A percentile compares a stretch with the other conserved stretches of the same genome.
These are phyloP conservation scores for Lavandula angustifolia DNA, from an alignment of 257 asterid genomes.

Conservation along the genomic window DNA sequence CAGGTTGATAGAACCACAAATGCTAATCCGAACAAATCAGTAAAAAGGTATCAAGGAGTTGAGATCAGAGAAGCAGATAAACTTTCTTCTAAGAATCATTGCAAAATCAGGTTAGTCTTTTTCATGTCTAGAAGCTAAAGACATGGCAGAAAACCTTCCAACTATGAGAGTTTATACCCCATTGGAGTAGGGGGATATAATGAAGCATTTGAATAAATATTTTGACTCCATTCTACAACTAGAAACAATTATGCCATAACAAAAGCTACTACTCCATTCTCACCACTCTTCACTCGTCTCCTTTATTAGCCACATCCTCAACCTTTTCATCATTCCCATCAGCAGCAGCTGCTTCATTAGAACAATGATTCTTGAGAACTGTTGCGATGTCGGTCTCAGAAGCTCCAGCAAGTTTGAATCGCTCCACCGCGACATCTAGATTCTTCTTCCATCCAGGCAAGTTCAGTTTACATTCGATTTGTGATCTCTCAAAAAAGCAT, in stretches of 20 bases:
- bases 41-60: not conserved
- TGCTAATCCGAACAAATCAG: not conserved
- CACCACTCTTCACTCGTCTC: slow-evolving; percentile 27
- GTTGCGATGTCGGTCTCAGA: slow-evolving; percentile 83
- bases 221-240: slow-evolving; percentile 24
- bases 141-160: slow-evolving; percentile 27
- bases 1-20: not conserved
- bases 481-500: slow-evolving; percentile 95
- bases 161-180: slow-evolving; percentile 17
- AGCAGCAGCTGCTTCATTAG: slow-evolving; percentile 52
- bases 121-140: slow-evolving; percentile 28
- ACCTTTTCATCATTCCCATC: slow-evolving; percentile 40
- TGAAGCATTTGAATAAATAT: not conserved
- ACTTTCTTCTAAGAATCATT: slow-evolving; percentile 20
- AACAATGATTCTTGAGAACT: slow-evolving; percentile 75
- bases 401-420: slow-evolving; percentile 92
- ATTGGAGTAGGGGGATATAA: not conserved
- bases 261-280: not conserved
- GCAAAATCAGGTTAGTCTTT: slow-evolving; percentile 35
- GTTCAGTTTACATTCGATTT: slow-evolving; percentile 72
- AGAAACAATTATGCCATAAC: slow-evolving; percentile 18
- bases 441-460: slow-evolving; percentile 81
- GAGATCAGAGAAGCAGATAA: not conserved
- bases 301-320: slow-evolving; percentile 35
- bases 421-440: slow-evolving; percentile 75